phyloP scores from a whole-genome alignment of 1,284 basidiomycete species.

The Calocybe gambosa region DNA sequence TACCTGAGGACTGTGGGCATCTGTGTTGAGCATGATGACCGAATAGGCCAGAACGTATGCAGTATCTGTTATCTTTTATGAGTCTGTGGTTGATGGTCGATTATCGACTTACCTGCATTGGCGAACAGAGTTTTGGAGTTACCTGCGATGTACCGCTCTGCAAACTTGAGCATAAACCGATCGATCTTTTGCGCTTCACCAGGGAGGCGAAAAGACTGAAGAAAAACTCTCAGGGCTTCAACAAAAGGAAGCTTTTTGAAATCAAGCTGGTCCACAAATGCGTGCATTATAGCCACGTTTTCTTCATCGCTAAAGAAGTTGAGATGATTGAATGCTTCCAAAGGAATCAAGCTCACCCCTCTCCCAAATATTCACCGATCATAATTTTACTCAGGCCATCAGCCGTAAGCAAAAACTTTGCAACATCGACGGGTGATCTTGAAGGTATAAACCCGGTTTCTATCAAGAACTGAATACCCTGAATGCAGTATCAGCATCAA shows the following conservation, averaged over 20 bases:
- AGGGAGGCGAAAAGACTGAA: conserved; percentile 92
- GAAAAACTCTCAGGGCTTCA: conserved; percentile 80
- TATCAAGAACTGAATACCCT: conserved; percentile 88
- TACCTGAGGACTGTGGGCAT: conserved; percentile 90
- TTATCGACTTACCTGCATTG: conserved; percentile 56
- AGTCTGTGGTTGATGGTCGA: not conserved
- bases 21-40: conserved; percentile 92
- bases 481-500: not conserved
- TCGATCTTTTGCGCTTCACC: conserved; percentile 98
- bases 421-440: conserved; percentile 75
- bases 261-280: conserved; percentile 89
- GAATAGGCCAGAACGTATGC: conserved; percentile 94
- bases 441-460: conserved; percentile 87
- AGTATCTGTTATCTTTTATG: conserved; percentile 46
- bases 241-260: conserved; percentile 80
- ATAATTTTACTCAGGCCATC: conserved; percentile 94
- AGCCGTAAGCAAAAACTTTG: conserved; percentile 81
- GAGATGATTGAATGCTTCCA: not conserved
- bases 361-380: conserved; percentile 98
- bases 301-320: conserved; percentile 61
- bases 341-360: conserved; percentile 59
- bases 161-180: conserved; percentile 98
- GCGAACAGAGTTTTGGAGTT: conserved; percentile 81
- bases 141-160: conserved; percentile 87
- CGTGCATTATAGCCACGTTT: conserved; percentile 92